Percentiles rank a stretch among this genome's conserved stretches.
These are phyloP conservation scores for Leccinum subrobustum DNA, from an alignment of 1,284 basidiomycete genomes.

Conservation along the genomic window DNA sequence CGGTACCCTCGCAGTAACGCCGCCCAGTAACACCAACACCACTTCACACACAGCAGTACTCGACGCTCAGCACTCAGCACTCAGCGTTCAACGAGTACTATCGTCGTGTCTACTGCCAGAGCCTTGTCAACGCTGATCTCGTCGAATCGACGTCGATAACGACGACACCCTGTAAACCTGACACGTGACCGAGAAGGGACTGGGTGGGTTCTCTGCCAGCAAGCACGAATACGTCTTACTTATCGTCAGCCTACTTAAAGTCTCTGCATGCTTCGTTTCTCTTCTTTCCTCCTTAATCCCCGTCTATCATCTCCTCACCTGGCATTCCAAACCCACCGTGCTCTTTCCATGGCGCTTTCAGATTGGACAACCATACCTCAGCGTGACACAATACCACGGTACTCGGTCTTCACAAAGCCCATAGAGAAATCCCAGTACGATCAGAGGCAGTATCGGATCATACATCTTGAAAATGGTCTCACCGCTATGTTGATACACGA, in stretches of 20 bases:
- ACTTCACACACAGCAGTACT: neutral
- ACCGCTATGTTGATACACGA: slow-evolving; percentile 89
- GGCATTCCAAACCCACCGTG: slow-evolving; percentile 8
- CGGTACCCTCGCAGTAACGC: neutral
- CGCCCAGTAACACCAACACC: neutral
- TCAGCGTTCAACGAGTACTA: too few species aligned
- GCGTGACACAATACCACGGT: slow-evolving; percentile 37
- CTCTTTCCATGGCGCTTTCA: slow-evolving; percentile 23
- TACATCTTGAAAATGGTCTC: slow-evolving; percentile 87
- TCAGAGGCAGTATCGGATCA: slow-evolving; percentile 77
- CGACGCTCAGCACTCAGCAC: neutral
- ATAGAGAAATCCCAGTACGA: slow-evolving; percentile 79
- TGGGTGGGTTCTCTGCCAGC: slow-evolving; percentile 17
- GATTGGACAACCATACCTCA: slow-evolving; percentile 23
- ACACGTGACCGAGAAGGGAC: slow-evolving; percentile 26
- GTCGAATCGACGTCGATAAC: neutral
- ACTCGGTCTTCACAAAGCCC: slow-evolving; percentile 59
- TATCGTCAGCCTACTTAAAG: neutral
- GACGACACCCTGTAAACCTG: neutral
- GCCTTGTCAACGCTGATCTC: neutral
- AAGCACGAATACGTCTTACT: neutral
- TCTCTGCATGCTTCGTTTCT: slow-evolving; percentile 14
- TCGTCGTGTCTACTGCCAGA: neutral
- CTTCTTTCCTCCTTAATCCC: slow-evolving; percentile 8
- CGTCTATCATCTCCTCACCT: neutral